Evolutionary conservation across 2,329 filamentous ascomycete genomes (phyloP), one percentile per base, ranked within the genome.

Genomic region (Fusarium solani-melongenae): DNA sequence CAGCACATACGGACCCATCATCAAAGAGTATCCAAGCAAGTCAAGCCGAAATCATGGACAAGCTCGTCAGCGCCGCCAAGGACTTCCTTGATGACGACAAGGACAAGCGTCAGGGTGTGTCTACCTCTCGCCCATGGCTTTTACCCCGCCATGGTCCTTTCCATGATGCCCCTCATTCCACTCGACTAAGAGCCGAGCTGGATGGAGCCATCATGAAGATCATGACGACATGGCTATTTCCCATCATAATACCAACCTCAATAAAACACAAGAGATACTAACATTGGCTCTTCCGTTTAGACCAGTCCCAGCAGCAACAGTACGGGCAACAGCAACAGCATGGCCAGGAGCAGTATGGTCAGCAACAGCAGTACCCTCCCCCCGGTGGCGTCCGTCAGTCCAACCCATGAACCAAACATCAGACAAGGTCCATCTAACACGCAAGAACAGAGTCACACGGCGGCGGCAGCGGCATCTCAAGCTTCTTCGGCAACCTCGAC

Each of bases 401-500:
- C 11, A 31, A 31, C 17, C 46, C 46, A 51, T 51, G 17, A n/a
- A 44, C 17, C 8, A 12, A 31, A 22, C 12, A 22, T 29, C 12
- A 64, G 27, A 9, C 6, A 15, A 9, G 6, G 2, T 3, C 24
- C 6, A 29, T 51, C 64, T 74, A 63, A 76, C 63, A 62, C 14
- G 10, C 22, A 6, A 39, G 51, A 14, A n/a, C 44, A 84, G 82
- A 80, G 51, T 75, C 82, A 53, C 72, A 75, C 17, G 82, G 81
- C 38, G 81, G 81, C 38, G 82, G 81, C 4, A n/a, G 53, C 57
- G 82, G 80, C 56, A 79, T 83, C 64, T 71, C 80, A 44, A 81
- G 82, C 74, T 80, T 82, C 64, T 81, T 85, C 70, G 84, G 86
- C 70, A 83, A 87, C 75, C 84, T 88, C 65, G 86, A 89, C 76